phyloP scores from a whole-genome alignment of 768 basidiomycete species.

The Neoboletus brunneissimus region DNA sequence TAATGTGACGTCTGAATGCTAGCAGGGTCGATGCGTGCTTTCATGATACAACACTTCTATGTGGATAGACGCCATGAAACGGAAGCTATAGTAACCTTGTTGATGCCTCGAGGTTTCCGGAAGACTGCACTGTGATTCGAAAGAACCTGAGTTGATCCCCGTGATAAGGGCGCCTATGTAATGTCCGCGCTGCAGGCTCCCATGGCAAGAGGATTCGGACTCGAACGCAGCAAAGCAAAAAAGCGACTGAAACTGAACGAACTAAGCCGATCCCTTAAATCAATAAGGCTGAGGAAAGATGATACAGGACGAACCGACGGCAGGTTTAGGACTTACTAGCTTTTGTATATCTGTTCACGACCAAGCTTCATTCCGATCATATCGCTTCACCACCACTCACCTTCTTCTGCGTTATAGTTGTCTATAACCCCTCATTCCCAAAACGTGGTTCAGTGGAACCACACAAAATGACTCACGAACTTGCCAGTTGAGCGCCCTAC shows the following conservation, averaged over 20 bases:
- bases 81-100: neutral
- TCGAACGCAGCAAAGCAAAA: neutral
- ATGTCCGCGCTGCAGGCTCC: neutral
- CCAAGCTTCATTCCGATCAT: neutral
- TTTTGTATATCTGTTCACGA: too few species aligned
- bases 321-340: too few species aligned
- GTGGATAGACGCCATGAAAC: neutral
- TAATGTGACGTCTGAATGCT: conserved; percentile 11
- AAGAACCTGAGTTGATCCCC: neutral
- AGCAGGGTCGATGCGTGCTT: neutral
- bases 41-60: neutral
- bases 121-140: neutral
- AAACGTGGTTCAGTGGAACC: neutral
- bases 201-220: neutral
- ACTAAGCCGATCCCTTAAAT: neutral
- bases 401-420: neutral
- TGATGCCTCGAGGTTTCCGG: conserved; percentile 5
- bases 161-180: neutral
- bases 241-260: neutral
- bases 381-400: neutral
- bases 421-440: neutral
- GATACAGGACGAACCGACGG: neutral
- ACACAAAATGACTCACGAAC: neutral
- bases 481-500: neutral
- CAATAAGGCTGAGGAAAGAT: neutral